Percentiles rank a stretch among this genome's conserved stretches.
These are phyloP conservation scores for Zasmidium cellare DNA, from an alignment of 2,329 filamentous ascomycete species.

Conservation along the genomic window DNA sequence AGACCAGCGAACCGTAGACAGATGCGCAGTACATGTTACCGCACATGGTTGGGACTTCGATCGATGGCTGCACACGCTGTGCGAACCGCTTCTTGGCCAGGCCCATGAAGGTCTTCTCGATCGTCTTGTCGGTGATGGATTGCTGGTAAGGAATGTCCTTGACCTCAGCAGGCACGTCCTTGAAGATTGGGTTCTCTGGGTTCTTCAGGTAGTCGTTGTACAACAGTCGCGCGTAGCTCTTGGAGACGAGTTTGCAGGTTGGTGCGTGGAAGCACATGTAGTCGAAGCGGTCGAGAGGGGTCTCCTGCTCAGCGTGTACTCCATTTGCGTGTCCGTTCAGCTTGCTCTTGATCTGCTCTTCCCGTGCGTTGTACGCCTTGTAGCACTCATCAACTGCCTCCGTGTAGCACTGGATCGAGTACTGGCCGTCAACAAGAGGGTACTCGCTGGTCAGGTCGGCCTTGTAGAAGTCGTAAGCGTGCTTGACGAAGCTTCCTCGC, in stretches of 20 bases:
- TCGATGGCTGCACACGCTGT: conserved; percentile 50
- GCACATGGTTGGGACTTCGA: conserved; percentile 53
- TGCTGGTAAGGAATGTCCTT: conserved; percentile 47
- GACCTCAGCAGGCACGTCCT: conserved; percentile 51
- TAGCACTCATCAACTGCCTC: conserved; percentile 55
- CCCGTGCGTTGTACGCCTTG: conserved; percentile 54
- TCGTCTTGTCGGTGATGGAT: conserved; percentile 52
- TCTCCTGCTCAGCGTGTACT: conserved; percentile 41
- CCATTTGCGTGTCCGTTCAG: conserved; percentile 42
- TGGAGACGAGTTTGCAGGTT: conserved; percentile 56
- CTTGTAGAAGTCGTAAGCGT: conserved; percentile 59
- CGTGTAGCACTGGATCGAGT: conserved; percentile 55
- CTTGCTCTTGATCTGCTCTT: conserved; percentile 47
- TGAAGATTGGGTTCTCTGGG: conserved; percentile 50
- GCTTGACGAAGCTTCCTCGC: conserved; percentile 52
- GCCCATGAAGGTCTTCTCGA: conserved; percentile 55
- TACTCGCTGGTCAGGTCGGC: conserved; percentile 56
- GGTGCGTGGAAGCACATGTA: conserved; percentile 58
- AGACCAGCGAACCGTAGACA: conserved; percentile 52
- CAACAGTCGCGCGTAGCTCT: conserved; percentile 54
- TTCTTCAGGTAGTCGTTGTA: conserved; percentile 54
- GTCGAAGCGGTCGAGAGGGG: conserved; percentile 54
- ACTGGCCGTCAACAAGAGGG: conserved; percentile 54
- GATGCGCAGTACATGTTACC: conserved; percentile 58
- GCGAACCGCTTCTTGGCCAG: conserved; percentile 55